These are phyloP conservation scores for Hymenoscyphus salicellus DNA, from an alignment of 2,329 filamentous ascomycete species.

Conservation along the genomic window DNA sequence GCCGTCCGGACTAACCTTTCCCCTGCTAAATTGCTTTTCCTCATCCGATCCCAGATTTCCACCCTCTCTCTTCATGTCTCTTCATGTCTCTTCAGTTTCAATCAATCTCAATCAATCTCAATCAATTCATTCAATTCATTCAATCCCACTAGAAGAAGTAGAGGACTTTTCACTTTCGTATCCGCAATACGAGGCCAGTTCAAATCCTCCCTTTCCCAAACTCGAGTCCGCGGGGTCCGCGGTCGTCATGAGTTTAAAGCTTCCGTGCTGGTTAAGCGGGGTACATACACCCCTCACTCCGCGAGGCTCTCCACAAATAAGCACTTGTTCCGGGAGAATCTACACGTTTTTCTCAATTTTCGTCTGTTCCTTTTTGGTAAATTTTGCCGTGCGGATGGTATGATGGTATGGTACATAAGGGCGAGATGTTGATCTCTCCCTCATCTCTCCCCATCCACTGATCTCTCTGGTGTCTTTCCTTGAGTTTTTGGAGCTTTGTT, in stretches of 20 bases:
- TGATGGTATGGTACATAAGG: not conserved
- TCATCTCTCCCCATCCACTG: not conserved
- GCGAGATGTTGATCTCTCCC: not conserved
- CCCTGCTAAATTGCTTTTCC: no score
- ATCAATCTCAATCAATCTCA: no score
- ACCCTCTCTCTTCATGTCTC: no score
- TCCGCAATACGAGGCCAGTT: no score
- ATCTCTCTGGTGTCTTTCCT: not conserved
- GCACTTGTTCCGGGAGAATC: conserved; percentile 16
- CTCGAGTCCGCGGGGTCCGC: not conserved
- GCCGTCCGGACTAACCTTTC: no score
- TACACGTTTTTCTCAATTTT: not conserved
- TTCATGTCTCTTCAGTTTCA: no score
- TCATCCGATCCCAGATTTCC: no score
- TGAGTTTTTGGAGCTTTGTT: not conserved
- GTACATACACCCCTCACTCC: conserved; percentile 4
- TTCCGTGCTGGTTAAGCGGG: not conserved
- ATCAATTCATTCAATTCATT: no score
- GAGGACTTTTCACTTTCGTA: no score
- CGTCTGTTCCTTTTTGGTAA: not conserved
- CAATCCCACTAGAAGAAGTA: no score
- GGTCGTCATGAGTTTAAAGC: not conserved
- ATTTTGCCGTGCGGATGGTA: not conserved
- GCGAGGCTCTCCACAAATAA: not conserved
- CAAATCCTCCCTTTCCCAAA: no score